These are phyloP conservation scores for Neophaeococcomyces aloes DNA, from an alignment of 2,329 filamentous ascomycete species.

Conservation along the genomic window DNA sequence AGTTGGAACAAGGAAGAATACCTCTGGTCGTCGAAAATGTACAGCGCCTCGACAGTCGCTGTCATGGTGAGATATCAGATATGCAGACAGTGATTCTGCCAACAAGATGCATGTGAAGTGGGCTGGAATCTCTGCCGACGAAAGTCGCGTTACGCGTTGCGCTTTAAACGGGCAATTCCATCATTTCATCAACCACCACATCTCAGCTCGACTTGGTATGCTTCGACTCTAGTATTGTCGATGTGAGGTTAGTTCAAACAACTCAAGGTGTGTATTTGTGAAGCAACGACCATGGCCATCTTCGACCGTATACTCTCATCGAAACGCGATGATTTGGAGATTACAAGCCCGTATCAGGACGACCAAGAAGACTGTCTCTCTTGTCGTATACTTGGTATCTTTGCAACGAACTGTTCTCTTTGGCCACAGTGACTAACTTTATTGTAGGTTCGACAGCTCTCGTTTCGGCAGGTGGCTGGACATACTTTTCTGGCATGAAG, in stretches of 20 bases:
- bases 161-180: too few relatives aligned
- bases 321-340: slow-evolving; percentile 1
- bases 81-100: too few relatives aligned
- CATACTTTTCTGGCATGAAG: slow-evolving; percentile 61
- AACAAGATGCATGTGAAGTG: too few relatives aligned
- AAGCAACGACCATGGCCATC: slow-evolving; percentile 5
- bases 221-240: too few relatives aligned
- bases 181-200: too few relatives aligned
- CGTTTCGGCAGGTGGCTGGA: slow-evolving; percentile 64
- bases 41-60: slow-evolving; percentile 84
- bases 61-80: slow-evolving; percentile 49
- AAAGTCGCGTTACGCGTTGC: too few relatives aligned
- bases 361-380: slow-evolving; percentile 53
- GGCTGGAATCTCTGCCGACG: too few relatives aligned
- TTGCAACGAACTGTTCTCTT: slow-evolving; percentile 3
- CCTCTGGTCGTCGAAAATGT: slow-evolving; percentile 96
- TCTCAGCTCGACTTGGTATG: too few relatives aligned
- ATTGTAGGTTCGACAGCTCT: slow-evolving; percentile 60
- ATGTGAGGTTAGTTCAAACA: too few relatives aligned
- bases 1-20: slow-evolving; percentile 35
- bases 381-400: slow-evolving; percentile 61
- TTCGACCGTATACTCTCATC: not conserved
- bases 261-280: not conserved
- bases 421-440: slow-evolving; percentile 3
- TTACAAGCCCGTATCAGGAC: slow-evolving; percentile 12